phyloP scores from a whole-genome alignment of 2,329 filamentous ascomycete genomes.

The Fusarium lyarnte region DNA sequence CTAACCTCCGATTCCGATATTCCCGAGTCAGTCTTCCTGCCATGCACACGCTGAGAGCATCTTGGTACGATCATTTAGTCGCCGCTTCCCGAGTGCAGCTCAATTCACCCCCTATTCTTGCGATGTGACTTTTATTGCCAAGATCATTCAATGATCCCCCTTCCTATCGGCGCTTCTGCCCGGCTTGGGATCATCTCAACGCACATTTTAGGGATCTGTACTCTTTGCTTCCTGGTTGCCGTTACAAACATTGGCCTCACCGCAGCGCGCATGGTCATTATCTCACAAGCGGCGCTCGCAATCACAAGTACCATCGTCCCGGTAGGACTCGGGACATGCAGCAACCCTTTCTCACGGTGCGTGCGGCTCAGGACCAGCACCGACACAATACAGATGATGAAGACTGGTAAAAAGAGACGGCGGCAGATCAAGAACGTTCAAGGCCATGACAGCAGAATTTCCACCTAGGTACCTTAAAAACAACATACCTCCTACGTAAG shows the following conservation, averaged over 20 bases:
- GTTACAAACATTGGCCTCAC: background rate
- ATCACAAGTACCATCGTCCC: too few relatives aligned
- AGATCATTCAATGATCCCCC: background rate
- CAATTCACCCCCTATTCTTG: background rate
- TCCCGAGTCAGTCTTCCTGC: too few relatives aligned
- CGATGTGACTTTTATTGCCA: too few relatives aligned
- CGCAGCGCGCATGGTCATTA: background rate
- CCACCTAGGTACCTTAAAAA: accelerated
- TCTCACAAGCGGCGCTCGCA: accelerated
- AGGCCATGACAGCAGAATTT: background rate
- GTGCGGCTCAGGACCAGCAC: background rate
- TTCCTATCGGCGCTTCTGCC: too few relatives aligned
- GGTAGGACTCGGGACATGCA: background rate
- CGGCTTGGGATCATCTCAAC: background rate
- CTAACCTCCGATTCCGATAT: background rate
- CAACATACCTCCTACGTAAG: too few relatives aligned
- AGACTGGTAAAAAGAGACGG: accelerated
- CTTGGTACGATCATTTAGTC: accelerated
- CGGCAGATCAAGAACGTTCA: background rate
- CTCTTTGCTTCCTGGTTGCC: background rate
- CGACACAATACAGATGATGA: background rate
- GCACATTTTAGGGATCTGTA: background rate
- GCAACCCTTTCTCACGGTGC: too few relatives aligned
- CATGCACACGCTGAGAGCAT: background rate
- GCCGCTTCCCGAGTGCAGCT: too few relatives aligned